These are phyloP conservation scores for Musa itinerans DNA, from an alignment of 176 grass and related monocot species.

Conservation along the genomic window DNA sequence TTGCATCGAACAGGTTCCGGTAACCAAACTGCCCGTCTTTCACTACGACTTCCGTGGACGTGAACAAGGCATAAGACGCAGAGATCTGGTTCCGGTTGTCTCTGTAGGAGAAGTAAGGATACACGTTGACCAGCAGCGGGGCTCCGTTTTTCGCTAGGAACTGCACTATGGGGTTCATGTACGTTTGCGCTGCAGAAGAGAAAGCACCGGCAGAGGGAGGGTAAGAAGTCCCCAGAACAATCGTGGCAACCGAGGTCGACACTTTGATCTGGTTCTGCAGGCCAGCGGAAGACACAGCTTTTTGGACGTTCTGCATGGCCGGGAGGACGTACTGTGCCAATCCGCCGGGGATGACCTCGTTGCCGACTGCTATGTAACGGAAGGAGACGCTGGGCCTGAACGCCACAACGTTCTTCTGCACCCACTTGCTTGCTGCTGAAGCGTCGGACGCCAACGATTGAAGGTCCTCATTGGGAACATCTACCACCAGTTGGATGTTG, in stretches of 20 bases:
- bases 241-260: slow-evolving; percentile 34
- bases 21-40: slow-evolving; percentile 32
- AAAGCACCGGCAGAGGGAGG: slow-evolving; percentile 46
- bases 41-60: slow-evolving; percentile 29
- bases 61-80: slow-evolving; percentile 41
- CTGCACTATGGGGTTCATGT: slow-evolving; percentile 24
- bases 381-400: slow-evolving; percentile 36
- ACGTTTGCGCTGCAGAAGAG: not conserved
- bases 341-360: slow-evolving; percentile 31
- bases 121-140: slow-evolving; percentile 65
- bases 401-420: slow-evolving; percentile 37
- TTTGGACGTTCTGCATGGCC: slow-evolving; percentile 49
- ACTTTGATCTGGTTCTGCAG: slow-evolving; percentile 32
- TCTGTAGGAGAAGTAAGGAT: slow-evolving; percentile 59
- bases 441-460: slow-evolving; percentile 20
- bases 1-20: slow-evolving; percentile 43
- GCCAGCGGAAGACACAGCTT: slow-evolving; percentile 29
- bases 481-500: slow-evolving; percentile 38
- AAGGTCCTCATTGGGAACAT: slow-evolving; percentile 24
- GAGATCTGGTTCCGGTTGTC: not conserved
- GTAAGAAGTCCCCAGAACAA: slow-evolving; percentile 13
- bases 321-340: slow-evolving; percentile 34
- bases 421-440: slow-evolving; percentile 32
- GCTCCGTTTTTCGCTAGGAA: slow-evolving; percentile 34
- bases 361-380: slow-evolving; percentile 61